Conservation (phyloP, 2,329 filamentous ascomycete species). For the Paramyrothecium sp. region DNA sequence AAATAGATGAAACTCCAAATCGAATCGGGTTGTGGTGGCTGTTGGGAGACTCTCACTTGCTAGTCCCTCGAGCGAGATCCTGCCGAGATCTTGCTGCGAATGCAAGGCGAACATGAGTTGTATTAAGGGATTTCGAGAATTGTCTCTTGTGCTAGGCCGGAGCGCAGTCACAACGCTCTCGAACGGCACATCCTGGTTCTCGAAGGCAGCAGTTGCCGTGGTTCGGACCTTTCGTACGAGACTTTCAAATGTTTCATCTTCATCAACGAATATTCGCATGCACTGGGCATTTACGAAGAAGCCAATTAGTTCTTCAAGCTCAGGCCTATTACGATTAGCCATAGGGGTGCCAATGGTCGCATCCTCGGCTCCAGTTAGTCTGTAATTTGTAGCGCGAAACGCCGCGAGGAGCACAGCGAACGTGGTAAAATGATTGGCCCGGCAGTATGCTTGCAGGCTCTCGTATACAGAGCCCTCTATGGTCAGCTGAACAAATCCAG, state of each 20-base stretch:
- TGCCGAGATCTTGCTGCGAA: conserved; percentile 17
- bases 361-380: conserved; percentile 19
- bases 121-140: conserved; percentile 12
- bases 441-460: conserved; percentile 8
- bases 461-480: conserved; percentile 10
- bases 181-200: conserved; percentile 15
- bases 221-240: conserved; percentile 12
- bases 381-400: conserved; percentile 21
- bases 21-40: conserved; percentile 14
- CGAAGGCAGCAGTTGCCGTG: conserved; percentile 9
- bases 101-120: conserved; percentile 17
- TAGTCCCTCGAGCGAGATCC: not conserved
- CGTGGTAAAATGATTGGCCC: conserved; percentile 1
- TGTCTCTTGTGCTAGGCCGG: conserved; percentile 7
- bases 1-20: conserved; percentile 22
- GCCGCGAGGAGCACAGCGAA: conserved; percentile 18
- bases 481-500: conserved; percentile 3
- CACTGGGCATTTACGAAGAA: conserved; percentile 25
- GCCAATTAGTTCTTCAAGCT: conserved; percentile 16
- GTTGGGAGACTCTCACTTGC: not conserved
- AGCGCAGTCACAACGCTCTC: not conserved
- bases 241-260: conserved; percentile 9
- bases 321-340: conserved; percentile 13
- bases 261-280: conserved; percentile 14
- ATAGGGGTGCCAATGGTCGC: conserved; percentile 16